Percentiles rank a stretch among this genome's conserved stretches.
These are phyloP conservation scores for Mycena leptocephala DNA, from an alignment of 768 basidiomycete species.

Conservation along the genomic window DNA sequence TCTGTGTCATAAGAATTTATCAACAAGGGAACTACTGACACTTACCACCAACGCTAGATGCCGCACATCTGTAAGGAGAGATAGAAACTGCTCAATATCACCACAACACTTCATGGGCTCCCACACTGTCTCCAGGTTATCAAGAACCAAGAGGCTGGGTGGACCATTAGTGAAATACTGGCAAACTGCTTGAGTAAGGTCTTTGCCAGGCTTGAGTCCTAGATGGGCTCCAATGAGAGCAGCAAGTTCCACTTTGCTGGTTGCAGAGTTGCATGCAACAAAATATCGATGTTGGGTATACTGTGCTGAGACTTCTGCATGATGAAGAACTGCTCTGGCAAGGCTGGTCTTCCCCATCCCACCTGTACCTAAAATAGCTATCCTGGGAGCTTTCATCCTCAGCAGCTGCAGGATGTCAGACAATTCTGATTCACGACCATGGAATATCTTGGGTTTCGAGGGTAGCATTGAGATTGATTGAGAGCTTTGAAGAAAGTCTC, in stretches of 20 bases:
- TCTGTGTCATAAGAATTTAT: too few relatives aligned
- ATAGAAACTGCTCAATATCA: not conserved
- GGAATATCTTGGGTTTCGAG: not conserved
- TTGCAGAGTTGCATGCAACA: not conserved
- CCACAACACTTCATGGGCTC: not conserved
- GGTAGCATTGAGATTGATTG: not conserved
- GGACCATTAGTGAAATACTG: not conserved
- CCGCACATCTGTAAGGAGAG: too few relatives aligned
- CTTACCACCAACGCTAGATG: not conserved
- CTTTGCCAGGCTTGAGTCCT: not conserved
- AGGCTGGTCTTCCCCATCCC: not conserved
- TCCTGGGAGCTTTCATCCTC: not conserved
- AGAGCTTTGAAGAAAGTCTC: too few relatives aligned
- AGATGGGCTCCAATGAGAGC: not conserved
- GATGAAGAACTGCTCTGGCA: not conserved
- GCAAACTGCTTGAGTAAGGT: not conserved
- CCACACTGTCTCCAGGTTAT: not conserved
- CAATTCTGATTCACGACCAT: not conserved
- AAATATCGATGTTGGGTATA: not conserved
- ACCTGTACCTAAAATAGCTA: not conserved
- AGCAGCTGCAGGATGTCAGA: not conserved
- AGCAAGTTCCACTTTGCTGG: not conserved
- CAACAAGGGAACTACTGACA: too few relatives aligned
- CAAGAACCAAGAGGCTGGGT: not conserved
- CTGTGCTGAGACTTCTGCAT: not conserved